phyloP scores from a whole-genome alignment of 2,329 filamentous ascomycete species.

The Curvularia spicifera region DNA sequence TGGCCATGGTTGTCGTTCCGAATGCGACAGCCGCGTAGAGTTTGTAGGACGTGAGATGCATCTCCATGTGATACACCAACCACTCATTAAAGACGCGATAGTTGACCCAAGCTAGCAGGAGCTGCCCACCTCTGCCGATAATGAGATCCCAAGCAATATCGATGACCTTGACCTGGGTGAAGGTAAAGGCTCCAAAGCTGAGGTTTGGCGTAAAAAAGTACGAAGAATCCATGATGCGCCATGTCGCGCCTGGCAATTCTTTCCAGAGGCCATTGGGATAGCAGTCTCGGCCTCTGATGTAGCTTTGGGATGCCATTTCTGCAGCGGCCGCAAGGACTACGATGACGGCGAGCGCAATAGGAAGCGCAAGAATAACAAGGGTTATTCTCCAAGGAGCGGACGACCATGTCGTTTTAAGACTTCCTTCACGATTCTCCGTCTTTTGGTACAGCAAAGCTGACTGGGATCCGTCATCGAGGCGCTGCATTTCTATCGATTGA shows the following conservation, averaged over 20 bases:
- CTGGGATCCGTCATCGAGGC: background rate
- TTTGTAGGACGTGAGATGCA: slow-evolving; percentile 40
- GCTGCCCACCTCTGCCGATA: slow-evolving; percentile 46
- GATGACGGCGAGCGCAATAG: slow-evolving; percentile 34
- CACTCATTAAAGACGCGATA: slow-evolving; percentile 49
- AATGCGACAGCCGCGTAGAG: slow-evolving; percentile 39
- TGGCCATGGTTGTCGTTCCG: slow-evolving; percentile 37
- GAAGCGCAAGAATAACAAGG: slow-evolving; percentile 25
- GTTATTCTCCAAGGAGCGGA: slow-evolving; percentile 35
- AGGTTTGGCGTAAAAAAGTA: slow-evolving; percentile 46
- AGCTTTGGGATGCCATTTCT: slow-evolving; percentile 36
- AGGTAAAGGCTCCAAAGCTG: slow-evolving; percentile 41
- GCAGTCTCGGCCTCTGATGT: slow-evolving; percentile 36
- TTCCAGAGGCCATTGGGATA: slow-evolving; percentile 45
- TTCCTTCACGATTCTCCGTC: background rate
- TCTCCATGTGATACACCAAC: slow-evolving; percentile 46
- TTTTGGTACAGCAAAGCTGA: slow-evolving; percentile 2
- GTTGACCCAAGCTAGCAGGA: slow-evolving; percentile 43
- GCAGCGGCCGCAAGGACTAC: slow-evolving; percentile 37
- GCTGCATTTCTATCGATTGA: background rate
- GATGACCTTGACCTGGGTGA: slow-evolving; percentile 48
- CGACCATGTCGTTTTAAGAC: slow-evolving; percentile 14
- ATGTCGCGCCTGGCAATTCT: slow-evolving; percentile 36
- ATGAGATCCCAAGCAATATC: slow-evolving; percentile 50
- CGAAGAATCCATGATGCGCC: slow-evolving; percentile 45